phyloP scores from a whole-genome alignment of 2,329 filamentous ascomycete genomes.

The Paramyrothecium sp. region DNA sequence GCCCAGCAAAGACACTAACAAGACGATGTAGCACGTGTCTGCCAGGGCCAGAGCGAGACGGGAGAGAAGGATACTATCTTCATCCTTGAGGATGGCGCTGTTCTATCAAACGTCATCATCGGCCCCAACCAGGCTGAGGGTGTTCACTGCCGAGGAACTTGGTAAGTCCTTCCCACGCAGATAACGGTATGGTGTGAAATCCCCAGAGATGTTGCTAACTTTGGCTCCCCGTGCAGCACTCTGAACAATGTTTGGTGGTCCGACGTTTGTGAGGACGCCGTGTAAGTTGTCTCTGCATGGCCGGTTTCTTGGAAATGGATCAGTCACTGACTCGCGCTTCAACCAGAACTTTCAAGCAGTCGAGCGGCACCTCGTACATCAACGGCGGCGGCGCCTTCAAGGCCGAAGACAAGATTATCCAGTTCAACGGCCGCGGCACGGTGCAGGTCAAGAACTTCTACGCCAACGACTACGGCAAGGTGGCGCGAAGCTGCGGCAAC shows the following conservation, averaged over 20 bases:
- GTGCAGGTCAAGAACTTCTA: conserved; percentile 37
- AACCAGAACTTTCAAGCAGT: neutral
- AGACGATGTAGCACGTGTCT: neutral
- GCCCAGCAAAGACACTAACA: neutral
- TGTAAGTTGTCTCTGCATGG: neutral
- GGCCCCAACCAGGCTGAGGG: conserved; percentile 2
- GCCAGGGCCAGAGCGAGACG: neutral
- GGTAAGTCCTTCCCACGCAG: neutral
- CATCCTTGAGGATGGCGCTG: neutral
- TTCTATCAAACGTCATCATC: conserved; percentile 1
- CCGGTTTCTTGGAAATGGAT: neutral
- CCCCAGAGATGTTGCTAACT: no score
- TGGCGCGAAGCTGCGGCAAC: conserved; percentile 48
- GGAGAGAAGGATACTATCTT: conserved; percentile 1
- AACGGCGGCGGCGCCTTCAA: conserved; percentile 31
- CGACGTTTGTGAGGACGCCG: neutral
- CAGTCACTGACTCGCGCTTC: neutral
- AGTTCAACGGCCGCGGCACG: conserved; percentile 45
- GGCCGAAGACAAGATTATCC: conserved; percentile 44
- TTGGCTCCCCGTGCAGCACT: neutral
- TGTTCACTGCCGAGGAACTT: conserved; percentile 4
- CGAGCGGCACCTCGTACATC: conserved; percentile 10
- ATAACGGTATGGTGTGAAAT: neutral
- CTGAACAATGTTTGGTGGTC: neutral
- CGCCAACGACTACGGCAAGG: conserved; percentile 44